phyloP scores from a whole-genome alignment of 768 basidiomycete genomes.

The Hypholoma fasciculare region DNA sequence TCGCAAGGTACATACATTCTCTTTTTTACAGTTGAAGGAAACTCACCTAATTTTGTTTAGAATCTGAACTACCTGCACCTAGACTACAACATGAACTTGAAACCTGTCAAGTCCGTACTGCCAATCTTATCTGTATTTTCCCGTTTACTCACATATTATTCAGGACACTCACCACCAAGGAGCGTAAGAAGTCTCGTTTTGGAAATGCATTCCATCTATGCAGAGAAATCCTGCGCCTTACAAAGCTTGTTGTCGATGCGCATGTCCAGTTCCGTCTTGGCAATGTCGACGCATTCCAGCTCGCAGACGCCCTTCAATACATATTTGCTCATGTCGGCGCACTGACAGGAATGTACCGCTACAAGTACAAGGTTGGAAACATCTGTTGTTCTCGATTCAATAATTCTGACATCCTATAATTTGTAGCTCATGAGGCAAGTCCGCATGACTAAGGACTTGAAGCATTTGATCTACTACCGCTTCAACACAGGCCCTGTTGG shows the following conservation, averaged over 20 bases:
- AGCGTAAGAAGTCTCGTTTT: constrained; percentile 99
- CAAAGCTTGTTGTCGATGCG: constrained; percentile 98
- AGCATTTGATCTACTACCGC: constrained; percentile 97
- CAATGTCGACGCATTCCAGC: constrained; percentile 98
- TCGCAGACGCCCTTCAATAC: constrained; percentile 97
- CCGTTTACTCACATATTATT: constrained; percentile 6
- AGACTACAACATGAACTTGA: constrained; percentile 99
- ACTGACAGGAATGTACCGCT: constrained; percentile 98
- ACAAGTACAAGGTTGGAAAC: constrained; percentile 89
- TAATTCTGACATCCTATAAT: neutral
- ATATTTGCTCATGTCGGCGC: constrained; percentile 98
- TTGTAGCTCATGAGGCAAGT: constrained; percentile 95
- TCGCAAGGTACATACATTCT: constrained; percentile 68
- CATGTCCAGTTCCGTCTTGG: constrained; percentile 98
- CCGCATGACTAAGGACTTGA: constrained; percentile 98
- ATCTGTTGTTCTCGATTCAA: neutral
- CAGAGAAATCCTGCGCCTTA: constrained; percentile 95
- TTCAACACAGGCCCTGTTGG: constrained; percentile 99
- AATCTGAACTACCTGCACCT: constrained; percentile 92
- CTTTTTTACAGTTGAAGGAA: neutral
- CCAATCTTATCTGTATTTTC: neutral
- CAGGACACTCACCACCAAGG: constrained; percentile 97
- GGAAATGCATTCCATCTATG: constrained; percentile 99
- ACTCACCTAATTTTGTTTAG: constrained; percentile 33
- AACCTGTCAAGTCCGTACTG: constrained; percentile 76